phyloP scores from a whole-genome alignment of 495 filamentous ascomycete genomes.

The Mytilinidion resinicola region DNA sequence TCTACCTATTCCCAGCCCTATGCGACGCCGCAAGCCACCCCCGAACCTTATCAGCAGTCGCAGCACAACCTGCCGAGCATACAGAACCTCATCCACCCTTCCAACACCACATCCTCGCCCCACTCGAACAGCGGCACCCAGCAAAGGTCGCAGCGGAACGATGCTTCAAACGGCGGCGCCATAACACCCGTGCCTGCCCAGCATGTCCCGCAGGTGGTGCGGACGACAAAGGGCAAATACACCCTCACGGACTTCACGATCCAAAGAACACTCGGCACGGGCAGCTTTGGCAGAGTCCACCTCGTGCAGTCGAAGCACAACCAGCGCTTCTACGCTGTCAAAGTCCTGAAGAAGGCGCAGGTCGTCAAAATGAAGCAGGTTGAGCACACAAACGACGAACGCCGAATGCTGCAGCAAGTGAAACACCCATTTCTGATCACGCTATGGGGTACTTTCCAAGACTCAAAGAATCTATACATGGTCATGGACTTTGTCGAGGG shows the following conservation, averaged over 20 bases:
- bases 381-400: conserved; percentile 97
- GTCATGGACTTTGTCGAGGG: conserved; percentile 99
- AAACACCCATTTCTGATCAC: conserved; percentile 97
- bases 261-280: conserved; percentile 86
- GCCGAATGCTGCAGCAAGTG: conserved; percentile 87
- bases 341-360: conserved; percentile 96
- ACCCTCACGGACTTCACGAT: conserved; percentile 81
- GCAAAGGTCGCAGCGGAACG: conserved; percentile 7
- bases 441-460: conserved; percentile 96
- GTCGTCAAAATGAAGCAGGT: conserved; percentile 99
- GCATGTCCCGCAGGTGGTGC: conserved; percentile 36
- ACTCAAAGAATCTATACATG: conserved; percentile 94
- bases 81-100: conserved; percentile 63
- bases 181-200: conserved; percentile 18
- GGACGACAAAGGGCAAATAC: conserved; percentile 97
- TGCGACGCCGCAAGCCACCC: conserved; percentile 33
- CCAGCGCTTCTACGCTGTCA: conserved; percentile 93
- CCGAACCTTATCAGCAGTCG: conserved; percentile 43
- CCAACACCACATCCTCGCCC: conserved; percentile 29
- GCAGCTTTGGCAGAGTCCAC: conserved; percentile 94
- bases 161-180: conserved; percentile 22
- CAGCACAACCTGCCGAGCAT: conserved; percentile 60
- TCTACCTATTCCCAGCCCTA: conserved; percentile 33
- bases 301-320: conserved; percentile 96
- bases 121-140: conserved; percentile 33